These are phyloP conservation scores for Albifimbria verrucaria DNA, from an alignment of 2,329 filamentous ascomycete genomes.

Conservation along the genomic window DNA sequence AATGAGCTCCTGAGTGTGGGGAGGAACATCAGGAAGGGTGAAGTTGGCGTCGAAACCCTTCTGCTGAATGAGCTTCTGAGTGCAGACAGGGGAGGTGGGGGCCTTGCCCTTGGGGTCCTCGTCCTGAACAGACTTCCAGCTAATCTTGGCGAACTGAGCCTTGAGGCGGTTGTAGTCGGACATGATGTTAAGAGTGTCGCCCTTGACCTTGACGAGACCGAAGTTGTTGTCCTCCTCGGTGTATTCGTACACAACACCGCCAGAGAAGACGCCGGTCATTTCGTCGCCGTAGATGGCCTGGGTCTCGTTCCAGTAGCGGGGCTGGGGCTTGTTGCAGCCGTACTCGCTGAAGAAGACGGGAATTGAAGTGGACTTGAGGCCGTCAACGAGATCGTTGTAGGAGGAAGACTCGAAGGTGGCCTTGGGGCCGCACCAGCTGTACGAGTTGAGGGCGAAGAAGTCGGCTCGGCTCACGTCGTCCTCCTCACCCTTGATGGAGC, in stretches of 20 bases:
- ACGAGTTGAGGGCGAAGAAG: slow-evolving; percentile 72
- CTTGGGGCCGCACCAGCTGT: slow-evolving; percentile 64
- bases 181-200: slow-evolving; percentile 55
- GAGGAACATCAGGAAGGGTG: slow-evolving; percentile 56
- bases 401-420: slow-evolving; percentile 61
- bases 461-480: slow-evolving; percentile 64
- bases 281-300: slow-evolving; percentile 65
- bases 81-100: slow-evolving; percentile 59
- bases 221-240: slow-evolving; percentile 67
- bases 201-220: slow-evolving; percentile 61
- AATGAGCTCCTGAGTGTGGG: slow-evolving; percentile 63
- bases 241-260: slow-evolving; percentile 80
- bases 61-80: slow-evolving; percentile 60
- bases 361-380: slow-evolving; percentile 64
- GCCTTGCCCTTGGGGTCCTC: slow-evolving; percentile 54
- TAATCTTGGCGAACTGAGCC: slow-evolving; percentile 69
- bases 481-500: slow-evolving; percentile 51
- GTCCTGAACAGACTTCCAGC: slow-evolving; percentile 65
- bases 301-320: slow-evolving; percentile 75
- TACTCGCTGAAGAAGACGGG: slow-evolving; percentile 82
- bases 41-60: slow-evolving; percentile 75
- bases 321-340: slow-evolving; percentile 71
- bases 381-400: slow-evolving; percentile 60
- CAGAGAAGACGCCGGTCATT: slow-evolving; percentile 68
- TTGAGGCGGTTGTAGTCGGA: slow-evolving; percentile 72